Conservation (phyloP, 2,329 filamentous ascomycete genomes). For the Aspergillus udagawae region DNA sequence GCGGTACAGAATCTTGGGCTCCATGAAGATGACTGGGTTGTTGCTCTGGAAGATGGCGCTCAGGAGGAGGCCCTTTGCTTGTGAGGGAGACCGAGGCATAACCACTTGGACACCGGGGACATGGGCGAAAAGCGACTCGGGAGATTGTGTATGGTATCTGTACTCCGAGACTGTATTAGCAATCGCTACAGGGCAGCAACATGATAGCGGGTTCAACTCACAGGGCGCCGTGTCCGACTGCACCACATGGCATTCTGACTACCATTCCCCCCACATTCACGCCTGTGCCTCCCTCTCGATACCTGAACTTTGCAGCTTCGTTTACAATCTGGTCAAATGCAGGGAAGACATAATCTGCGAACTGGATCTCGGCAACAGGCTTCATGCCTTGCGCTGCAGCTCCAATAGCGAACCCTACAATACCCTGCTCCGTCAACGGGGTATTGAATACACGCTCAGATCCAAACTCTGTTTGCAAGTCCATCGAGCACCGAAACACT, state of each 20-base stretch:
- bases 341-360: conserved; percentile 90
- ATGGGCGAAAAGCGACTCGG: conserved; percentile 83
- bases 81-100: conserved; percentile 77
- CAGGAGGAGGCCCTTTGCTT: conserved; percentile 83
- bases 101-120: conserved; percentile 81
- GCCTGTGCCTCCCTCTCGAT: conserved; percentile 63
- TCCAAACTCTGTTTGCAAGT: conserved; percentile 82
- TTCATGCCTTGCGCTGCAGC: conserved; percentile 87
- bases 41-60: conserved; percentile 69
- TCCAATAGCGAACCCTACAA: conserved; percentile 89
- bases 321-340: conserved; percentile 94
- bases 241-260: conserved; percentile 84
- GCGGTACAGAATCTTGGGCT: conserved; percentile 88
- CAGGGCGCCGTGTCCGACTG: conserved; percentile 81
- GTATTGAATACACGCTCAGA: conserved; percentile 93
- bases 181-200: background rate
- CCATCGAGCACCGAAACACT: conserved; percentile 92
- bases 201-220: conserved; percentile 28
- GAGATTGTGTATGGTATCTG: conserved; percentile 79
- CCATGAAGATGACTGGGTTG: conserved; percentile 89
- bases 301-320: conserved; percentile 84
- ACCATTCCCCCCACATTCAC: conserved; percentile 73
- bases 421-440: conserved; percentile 87
- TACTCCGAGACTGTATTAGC: background rate
- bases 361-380: conserved; percentile 91